phyloP scores from a whole-genome alignment of 768 basidiomycete genomes.

The Piloderma croceum region DNA sequence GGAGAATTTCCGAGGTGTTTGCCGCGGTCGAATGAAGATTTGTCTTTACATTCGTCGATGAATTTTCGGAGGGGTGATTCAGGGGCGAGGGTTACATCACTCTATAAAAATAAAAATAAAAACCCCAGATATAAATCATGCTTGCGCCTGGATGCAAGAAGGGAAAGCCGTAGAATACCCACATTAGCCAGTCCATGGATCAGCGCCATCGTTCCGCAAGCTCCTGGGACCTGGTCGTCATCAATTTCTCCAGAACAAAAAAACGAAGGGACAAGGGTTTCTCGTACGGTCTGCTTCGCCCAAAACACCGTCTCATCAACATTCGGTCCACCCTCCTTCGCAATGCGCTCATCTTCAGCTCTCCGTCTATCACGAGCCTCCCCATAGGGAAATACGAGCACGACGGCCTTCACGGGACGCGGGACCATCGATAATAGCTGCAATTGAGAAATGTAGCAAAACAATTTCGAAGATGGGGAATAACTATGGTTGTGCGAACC shows the following conservation, averaged over 20 bases:
- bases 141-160: no score
- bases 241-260: no score
- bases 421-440: constrained; percentile 70
- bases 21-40: constrained; percentile 69
- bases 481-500: no score
- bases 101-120: no score
- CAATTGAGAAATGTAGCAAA: no score
- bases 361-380: constrained; percentile 45
- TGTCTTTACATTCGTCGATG: constrained; percentile 62
- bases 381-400: constrained; percentile 77
- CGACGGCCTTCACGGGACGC: constrained; percentile 72
- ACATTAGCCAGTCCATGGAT: constrained; percentile 83
- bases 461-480: no score
- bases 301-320: constrained; percentile 69
- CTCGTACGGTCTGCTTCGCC: constrained; percentile 92
- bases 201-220: constrained; percentile 85
- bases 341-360: constrained; percentile 56
- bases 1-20: constrained; percentile 67
- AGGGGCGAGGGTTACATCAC: constrained; percentile 50
- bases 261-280: no score
- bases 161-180: constrained; percentile 16
- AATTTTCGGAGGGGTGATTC: constrained; percentile 60
- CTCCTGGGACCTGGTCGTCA: constrained; percentile 61
- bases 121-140: no score
- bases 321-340: constrained; percentile 36